Percentiles rank a stretch among this genome's conserved stretches.
Evolutionary conservation across 106 monocot genomes (phyloP).

Genomic region (Apostasia shenzhenica): DNA sequence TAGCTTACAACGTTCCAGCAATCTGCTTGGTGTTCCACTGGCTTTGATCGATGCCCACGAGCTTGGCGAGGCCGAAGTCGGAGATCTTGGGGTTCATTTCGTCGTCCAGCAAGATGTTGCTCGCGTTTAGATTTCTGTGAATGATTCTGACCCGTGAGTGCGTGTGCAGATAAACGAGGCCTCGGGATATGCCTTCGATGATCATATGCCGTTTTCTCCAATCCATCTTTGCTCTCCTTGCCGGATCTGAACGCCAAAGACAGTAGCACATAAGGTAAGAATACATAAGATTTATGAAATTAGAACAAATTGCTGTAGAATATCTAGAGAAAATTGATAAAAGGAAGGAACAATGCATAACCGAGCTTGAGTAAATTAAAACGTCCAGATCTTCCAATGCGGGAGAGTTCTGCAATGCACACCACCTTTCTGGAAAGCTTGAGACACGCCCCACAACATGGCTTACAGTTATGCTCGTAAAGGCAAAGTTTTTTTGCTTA

Average conservation of each 20-base stretch:
- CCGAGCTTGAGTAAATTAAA: no score
- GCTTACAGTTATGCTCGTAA: no score
- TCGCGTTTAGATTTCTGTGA: conserved; percentile 13
- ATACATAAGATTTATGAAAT: no score
- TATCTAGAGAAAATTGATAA: no score
- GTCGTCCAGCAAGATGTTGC: conserved; percentile 18
- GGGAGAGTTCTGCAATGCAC: no score
- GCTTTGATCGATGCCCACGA: conserved; percentile 7
- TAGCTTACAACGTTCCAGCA: conserved; percentile 19
- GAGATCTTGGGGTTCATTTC: conserved; percentile 30
- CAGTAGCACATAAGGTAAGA: no score
- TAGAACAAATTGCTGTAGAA: no score
- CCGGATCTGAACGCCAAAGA: background rate
- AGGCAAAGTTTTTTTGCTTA: no score
- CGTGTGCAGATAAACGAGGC: conserved; percentile 22
- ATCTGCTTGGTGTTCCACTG: conserved; percentile 12
- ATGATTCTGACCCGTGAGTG: conserved; percentile 18
- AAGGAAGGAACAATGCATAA: no score
- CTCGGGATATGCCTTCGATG: conserved; percentile 18
- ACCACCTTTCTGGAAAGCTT: no score
- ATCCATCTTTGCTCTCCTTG: background rate
- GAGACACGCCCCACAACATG: no score
- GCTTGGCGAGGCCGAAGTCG: conserved; percentile 21
- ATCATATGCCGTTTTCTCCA: conserved; percentile 16
- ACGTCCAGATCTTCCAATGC: no score